These are phyloP conservation scores for Pilatotrama ljubarskyi DNA, from an alignment of 768 basidiomycete genomes.

Conservation along the genomic window DNA sequence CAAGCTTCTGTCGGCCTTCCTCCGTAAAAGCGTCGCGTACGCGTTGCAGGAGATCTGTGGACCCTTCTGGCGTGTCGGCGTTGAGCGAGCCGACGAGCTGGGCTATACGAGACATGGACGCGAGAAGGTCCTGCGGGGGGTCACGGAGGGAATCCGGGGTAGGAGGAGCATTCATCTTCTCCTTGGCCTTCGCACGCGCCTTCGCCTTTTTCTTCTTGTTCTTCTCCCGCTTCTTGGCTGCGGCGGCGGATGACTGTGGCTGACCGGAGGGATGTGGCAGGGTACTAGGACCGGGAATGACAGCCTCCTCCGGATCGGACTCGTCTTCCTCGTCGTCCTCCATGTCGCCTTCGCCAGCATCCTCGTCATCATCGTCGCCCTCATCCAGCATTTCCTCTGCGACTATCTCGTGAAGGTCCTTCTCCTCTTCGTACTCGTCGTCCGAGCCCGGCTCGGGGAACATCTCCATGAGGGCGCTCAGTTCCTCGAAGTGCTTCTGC, in stretches of 20 bases:
- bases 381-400: background rate
- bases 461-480: conserved; percentile 10
- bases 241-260: background rate
- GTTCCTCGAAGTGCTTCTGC: conserved; percentile 7
- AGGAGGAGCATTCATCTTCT: background rate
- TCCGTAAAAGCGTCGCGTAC: conserved; percentile 11
- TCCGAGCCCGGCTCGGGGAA: conserved; percentile 9
- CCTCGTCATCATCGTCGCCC: background rate
- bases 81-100: conserved; percentile 14
- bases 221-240: conserved; percentile 7
- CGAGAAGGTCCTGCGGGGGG: conserved; percentile 16
- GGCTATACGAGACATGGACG: conserved; percentile 20
- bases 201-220: conserved; percentile 9
- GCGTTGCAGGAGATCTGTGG: conserved; percentile 2
- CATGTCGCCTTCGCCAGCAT: background rate
- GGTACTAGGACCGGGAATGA: background rate
- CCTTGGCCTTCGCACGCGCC: conserved; percentile 13
- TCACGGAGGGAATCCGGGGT: background rate
- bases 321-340: background rate
- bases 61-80: conserved; percentile 2
- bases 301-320: conserved; percentile 1
- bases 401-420: background rate
- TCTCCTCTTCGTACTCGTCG: conserved; percentile 2
- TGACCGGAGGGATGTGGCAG: background rate
- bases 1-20: conserved; percentile 2